Evolutionary conservation across 2,329 filamentous ascomycete species (phyloP), one percentile per base, ranked within the genome.

Genomic region (Monosporascus sp.): DNA sequence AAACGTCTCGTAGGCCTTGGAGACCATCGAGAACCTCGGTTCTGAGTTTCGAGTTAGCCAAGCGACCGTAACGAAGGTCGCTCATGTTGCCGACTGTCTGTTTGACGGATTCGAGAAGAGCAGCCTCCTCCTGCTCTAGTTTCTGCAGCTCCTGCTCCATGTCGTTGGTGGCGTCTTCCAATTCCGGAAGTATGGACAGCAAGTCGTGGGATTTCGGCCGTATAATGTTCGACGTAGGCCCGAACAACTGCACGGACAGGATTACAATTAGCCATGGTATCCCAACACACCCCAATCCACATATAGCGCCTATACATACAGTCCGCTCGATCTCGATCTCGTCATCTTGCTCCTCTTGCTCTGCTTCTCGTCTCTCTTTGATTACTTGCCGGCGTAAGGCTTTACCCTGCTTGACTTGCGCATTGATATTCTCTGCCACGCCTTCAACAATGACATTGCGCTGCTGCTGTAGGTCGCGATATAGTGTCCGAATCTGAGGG

Each of bases 11-110:
- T 36, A 91, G 74, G 56, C 80, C 78, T 56, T 77, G 74, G 37
- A 94, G 73, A 6, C 86, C 86, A 47, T 86, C 81, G 19, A 91
- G 73, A 31, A 90, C 81, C 59, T 91, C 86, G 47, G 83, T 78
- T 26, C 77, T 77, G 34, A 92, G 71, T 55, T 83, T 77, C 22
- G 77, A 69, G 58, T 88, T 87, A 37, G 82, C 78, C 54, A 94
- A 80, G 52, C 85, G 85, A 38, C 91, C 91, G 64, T 94, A 93
- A 46, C 89, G 84, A 52, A 96, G 76, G 70, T 95, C 90, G 69
- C 90, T 95, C 67, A 96, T 74, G 48, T 82, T 83, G 34, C 87
- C 87, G 17, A 94, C 80, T 0, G 80, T 86, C 52, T 83, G 78
- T 59, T 79, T 79, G 50, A 94, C 79, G 11, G 83, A 80, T 4